Base-by-base conservation (phyloP, 805 yeast genomes). In the Pichia cephalocereana region DNA sequence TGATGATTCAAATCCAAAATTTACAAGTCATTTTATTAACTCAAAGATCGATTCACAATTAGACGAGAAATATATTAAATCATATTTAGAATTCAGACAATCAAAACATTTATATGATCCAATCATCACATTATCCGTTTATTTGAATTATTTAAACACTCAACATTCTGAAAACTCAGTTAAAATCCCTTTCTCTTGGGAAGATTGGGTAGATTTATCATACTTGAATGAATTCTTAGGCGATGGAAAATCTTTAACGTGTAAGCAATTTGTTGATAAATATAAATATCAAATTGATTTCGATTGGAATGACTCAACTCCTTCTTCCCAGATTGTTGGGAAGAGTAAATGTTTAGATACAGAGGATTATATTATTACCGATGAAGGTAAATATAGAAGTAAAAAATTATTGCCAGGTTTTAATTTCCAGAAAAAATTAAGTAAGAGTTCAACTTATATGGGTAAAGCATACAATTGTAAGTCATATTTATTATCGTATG, bases 61-160 rank as follows among this genome's bases (percentile, higher is more conserved):
- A 15, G 9, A 15, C 3, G 12, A 14, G 3, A 14, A 34, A 14
- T 34, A 34, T n/a, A 34, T 34, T 34, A 30, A 30, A 30, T 30
- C 32, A 6, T 30, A 30, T 30, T 30, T 30, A 12, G 17, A 34
- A n/a, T 15, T 15, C 4, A 53, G 64, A 14, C 45, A 46, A 61
- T 58, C 61, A 53, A 72, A 74, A 57, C 80, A 70, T 52, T 61
- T 63, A 26, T 73, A 68, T 52, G 86, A 81, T 51, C 86, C 86
- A 17, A 61, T 85, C 40, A 66, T 80, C 50, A 73, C 83, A 0
- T 66, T 76, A 54, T 62, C 80, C 0, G 74, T 72, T 0, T 75
- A 75, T 58, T 52, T 79, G 37, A 64, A 72, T 50, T 65, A 74
- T 49, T 64, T 76, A 26, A 57, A 26, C n/a, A 52, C 44, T 15